Percentiles rank a stretch among this genome's conserved stretches.
Evolutionary conservation across 805 yeast genomes (phyloP).

Genomic region (Saccharomyces eubayanus): DNA sequence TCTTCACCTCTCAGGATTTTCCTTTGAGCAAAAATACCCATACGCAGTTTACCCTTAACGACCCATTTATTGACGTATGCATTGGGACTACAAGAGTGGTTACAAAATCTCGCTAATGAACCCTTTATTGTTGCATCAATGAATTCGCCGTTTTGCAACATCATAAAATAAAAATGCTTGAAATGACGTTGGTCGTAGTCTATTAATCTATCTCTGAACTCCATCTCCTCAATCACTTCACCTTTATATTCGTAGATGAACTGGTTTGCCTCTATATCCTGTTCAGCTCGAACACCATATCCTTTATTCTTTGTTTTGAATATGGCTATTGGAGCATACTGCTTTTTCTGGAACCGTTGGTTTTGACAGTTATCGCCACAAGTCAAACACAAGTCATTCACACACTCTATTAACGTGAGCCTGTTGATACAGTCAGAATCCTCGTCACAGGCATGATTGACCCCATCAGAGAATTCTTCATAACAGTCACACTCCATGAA

Average conservation of each 20-base stretch:
- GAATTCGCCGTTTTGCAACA: slow-evolving; percentile 86
- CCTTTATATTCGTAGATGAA: slow-evolving; percentile 91
- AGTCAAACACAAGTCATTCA: slow-evolving; percentile 47
- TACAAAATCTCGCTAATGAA: slow-evolving; percentile 81
- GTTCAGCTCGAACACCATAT: slow-evolving; percentile 74
- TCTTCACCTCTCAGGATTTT: slow-evolving; percentile 72
- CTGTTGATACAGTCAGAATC: slow-evolving; percentile 87
- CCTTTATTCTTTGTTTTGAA: slow-evolving; percentile 80
- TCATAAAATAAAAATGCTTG: slow-evolving; percentile 90
- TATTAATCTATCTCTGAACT: slow-evolving; percentile 67
- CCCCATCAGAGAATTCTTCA: slow-evolving; percentile 39
- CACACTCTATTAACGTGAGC: slow-evolving; percentile 86
- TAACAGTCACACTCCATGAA: slow-evolving; percentile 86
- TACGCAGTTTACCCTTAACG: slow-evolving; percentile 76
- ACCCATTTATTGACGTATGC: slow-evolving; percentile 97
- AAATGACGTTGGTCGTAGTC: slow-evolving; percentile 61
- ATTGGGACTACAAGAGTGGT: slow-evolving; percentile 93
- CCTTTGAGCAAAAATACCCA: slow-evolving; percentile 91
- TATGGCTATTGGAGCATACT: slow-evolving; percentile 73
- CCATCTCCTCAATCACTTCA: slow-evolving; percentile 76
- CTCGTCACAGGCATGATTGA: slow-evolving; percentile 69
- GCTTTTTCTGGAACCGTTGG: slow-evolving; percentile 74
- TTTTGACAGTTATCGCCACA: slow-evolving; percentile 81
- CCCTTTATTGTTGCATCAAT: slow-evolving; percentile 93
- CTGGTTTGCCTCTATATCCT: slow-evolving; percentile 47